These are phyloP conservation scores for Trichoderma oligosporum DNA, from an alignment of 2,329 filamentous ascomycete genomes.

Conservation along the genomic window DNA sequence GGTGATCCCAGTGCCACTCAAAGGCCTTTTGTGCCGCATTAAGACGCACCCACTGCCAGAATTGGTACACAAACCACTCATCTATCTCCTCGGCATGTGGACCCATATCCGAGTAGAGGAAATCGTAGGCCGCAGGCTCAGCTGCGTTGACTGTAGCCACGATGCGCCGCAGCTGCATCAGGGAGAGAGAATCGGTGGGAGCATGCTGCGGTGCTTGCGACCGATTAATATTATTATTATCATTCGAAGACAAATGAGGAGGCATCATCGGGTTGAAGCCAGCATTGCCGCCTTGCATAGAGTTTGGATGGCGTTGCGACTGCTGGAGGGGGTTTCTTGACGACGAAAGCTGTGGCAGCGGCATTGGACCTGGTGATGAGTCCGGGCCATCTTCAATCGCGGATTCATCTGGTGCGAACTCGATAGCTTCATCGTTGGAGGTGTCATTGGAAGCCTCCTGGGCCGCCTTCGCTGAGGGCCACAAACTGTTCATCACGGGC, in stretches of 20 bases:
- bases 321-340: constrained; percentile 19
- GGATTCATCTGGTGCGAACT: constrained; percentile 29
- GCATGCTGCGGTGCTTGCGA: constrained; percentile 37
- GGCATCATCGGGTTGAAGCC: neutral
- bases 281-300: neutral
- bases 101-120: constrained; percentile 70
- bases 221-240: constrained; percentile 24
- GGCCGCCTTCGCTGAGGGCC: constrained; percentile 38
- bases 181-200: constrained; percentile 66
- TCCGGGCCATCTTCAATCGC: constrained; percentile 37
- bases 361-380: constrained; percentile 32
- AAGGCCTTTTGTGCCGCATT: constrained; percentile 73
- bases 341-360: constrained; percentile 26
- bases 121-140: constrained; percentile 77
- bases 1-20: constrained; percentile 67
- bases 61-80: constrained; percentile 94
- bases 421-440: constrained; percentile 34
- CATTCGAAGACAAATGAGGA: neutral
- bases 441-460: constrained; percentile 37
- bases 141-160: constrained; percentile 68
- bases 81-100: constrained; percentile 84
- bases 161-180: constrained; percentile 68
- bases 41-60: constrained; percentile 78
- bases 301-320: constrained; percentile 8
- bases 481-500: constrained; percentile 44